phyloP scores from a whole-genome alignment of 495 filamentous ascomycete species.

The Clavariopsis aquatica region DNA sequence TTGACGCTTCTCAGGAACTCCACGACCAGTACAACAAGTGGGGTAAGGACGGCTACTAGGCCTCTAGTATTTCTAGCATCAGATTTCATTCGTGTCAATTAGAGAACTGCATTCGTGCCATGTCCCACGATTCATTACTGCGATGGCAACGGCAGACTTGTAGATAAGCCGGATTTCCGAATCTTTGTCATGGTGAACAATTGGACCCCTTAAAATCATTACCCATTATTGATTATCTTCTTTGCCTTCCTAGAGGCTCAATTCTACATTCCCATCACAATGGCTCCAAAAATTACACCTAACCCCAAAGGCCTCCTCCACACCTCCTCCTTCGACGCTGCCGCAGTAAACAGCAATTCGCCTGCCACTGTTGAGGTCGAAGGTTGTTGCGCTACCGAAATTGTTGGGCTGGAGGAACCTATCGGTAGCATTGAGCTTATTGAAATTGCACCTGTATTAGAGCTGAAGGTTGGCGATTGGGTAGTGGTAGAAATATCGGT shows the following conservation, averaged over 20 bases:
- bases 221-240: not conserved
- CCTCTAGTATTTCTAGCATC: too few relatives aligned
- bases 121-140: conserved; percentile 5
- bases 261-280: conserved; percentile 1
- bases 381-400: not conserved
- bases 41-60: conserved; percentile 74
- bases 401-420: not conserved
- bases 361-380: not conserved
- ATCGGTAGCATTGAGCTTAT: not conserved
- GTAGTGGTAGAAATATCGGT: too few relatives aligned
- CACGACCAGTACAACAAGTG: conserved; percentile 99
- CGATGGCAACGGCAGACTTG: conserved; percentile 29
- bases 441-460: too few relatives aligned
- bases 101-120: conserved; percentile 3
- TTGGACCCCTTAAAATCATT: not conserved
- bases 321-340: not conserved
- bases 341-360: not conserved
- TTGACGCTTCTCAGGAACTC: conserved; percentile 57
- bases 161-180: conserved; percentile 28
- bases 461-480: too few relatives aligned
- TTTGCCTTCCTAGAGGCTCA: not conserved
- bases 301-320: not conserved
- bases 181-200: conserved; percentile 25
- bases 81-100: conserved; percentile 3
- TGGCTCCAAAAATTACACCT: not conserved